Percentiles rank a stretch among this genome's conserved stretches.
These are phyloP conservation scores for Cercospora citrullina DNA, from an alignment of 2,329 filamentous ascomycete species.

Conservation along the genomic window DNA sequence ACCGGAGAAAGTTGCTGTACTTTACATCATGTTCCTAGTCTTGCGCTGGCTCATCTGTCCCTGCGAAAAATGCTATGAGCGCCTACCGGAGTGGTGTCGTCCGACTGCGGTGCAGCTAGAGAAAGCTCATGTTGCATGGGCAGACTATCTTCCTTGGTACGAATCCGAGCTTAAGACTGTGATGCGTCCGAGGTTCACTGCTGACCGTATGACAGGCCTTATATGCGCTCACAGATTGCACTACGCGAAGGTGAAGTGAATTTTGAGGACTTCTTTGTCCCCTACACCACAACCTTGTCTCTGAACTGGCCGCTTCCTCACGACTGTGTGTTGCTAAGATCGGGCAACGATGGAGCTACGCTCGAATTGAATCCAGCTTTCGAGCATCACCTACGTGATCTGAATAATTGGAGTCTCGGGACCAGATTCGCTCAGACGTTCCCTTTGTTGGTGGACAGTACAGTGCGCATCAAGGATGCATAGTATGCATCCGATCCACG, in stretches of 20 bases:
- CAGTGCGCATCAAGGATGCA: slow-evolving; percentile 31
- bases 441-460: slow-evolving; percentile 36
- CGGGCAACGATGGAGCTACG: slow-evolving; percentile 43
- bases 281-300: slow-evolving; percentile 72
- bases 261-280: slow-evolving; percentile 81
- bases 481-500: slow-evolving; percentile 12
- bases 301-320: slow-evolving; percentile 84
- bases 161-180: slow-evolving; percentile 12
- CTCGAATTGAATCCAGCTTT: slow-evolving; percentile 85
- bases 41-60: slow-evolving; percentile 82
- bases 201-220: slow-evolving; percentile 50
- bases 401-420: slow-evolving; percentile 81
- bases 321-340: slow-evolving; percentile 61
- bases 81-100: slow-evolving; percentile 70
- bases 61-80: slow-evolving; percentile 74
- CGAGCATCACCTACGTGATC: slow-evolving; percentile 71
- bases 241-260: slow-evolving; percentile 43
- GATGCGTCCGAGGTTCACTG: background rate
- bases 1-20: slow-evolving; percentile 76
- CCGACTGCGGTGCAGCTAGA: slow-evolving; percentile 68
- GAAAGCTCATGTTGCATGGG: slow-evolving; percentile 73
- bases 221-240: slow-evolving; percentile 66
- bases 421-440: slow-evolving; percentile 43
- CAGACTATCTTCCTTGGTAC: slow-evolving; percentile 75
- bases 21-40: slow-evolving; percentile 83